Base-by-base conservation (phyloP, 2,329 filamentous ascomycete genomes). In the Trichoderma sp. region DNA sequence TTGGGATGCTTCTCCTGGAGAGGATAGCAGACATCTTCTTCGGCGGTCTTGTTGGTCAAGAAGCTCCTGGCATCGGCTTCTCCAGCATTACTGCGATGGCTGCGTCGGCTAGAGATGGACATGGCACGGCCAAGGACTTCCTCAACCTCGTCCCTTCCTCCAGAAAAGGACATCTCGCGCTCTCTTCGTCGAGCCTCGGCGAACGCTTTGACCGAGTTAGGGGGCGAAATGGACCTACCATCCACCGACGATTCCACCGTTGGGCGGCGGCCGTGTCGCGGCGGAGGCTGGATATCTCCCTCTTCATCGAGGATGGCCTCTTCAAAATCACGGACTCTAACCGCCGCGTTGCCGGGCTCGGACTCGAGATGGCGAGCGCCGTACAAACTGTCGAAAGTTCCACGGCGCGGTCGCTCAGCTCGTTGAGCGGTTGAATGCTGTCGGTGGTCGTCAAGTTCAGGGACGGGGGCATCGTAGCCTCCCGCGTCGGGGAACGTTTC, bases 191-290 rank as follows among this genome's bases (percentile, higher is more conserved):
- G 93, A 74, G 94, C 94, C 81, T 97, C 94, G 21, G 97, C 97
- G 84, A 99, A 99, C 4, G 97, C 97, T 83, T 98, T 97, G 69
- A 99, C 95, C 0, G 97, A 99, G 84, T 98, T 99, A 8, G 97
- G 97, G 12, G 96, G 96, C 6, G 97, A 98, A 2, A 91, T 87
- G 1, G 94, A 95, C 74, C 94, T 90, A 65, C 90, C 91, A 27
- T 90, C 89, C 29, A 86, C 83, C 63, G 87, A 83, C 1, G 90
- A 90, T 38, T 88, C 88, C 72, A 93, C 86, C 68, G 89, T 89
- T 75, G 89, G 87, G 75, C 90, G 88, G 18, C 90, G 89, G 75
- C 85, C 86, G 50, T 85, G 88, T 7, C 85, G 83, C 38, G 81
- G 78, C 21, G 82, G 82, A 7, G 85, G 85, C n/a, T 88, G 87